These are phyloP conservation scores for Fusarium floridanum DNA, from an alignment of 2,329 filamentous ascomycete species.

Conservation along the genomic window DNA sequence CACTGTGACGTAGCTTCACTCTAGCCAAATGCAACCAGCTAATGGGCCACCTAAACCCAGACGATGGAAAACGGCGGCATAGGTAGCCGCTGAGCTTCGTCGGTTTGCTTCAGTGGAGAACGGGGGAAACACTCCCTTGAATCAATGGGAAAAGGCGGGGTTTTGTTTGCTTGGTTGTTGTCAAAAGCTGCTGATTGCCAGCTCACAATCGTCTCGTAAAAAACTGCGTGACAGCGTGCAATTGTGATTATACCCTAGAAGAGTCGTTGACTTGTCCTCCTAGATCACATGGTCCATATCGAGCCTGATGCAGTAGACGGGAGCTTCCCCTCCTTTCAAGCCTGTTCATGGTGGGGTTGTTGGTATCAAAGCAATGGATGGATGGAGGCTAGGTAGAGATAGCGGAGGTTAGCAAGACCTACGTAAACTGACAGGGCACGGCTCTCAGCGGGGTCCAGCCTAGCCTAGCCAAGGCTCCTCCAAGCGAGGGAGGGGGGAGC, in stretches of 20 bases:
- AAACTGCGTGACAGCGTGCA: not conserved
- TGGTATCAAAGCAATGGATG: not conserved
- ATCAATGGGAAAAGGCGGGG: not conserved
- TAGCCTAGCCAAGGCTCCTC: conserved; percentile 21
- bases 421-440: conserved; percentile 28
- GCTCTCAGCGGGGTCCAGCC: conserved; percentile 30
- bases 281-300: conserved; percentile 4
- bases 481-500: conserved; percentile 23
- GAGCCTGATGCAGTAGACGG: not conserved
- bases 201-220: not conserved
- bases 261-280: not conserved
- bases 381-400: not conserved
- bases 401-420: not conserved
- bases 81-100: conserved; percentile 11
- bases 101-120: conserved; percentile 25
- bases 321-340: conserved; percentile 22
- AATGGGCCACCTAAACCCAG: conserved; percentile 16
- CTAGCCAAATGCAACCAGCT: not conserved
- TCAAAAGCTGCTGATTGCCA: conserved; percentile 1
- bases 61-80: conserved; percentile 33
- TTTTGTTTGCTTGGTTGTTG: not conserved
- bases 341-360: not conserved
- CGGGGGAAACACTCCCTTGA: not conserved
- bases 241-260: not conserved
- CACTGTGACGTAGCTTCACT: conserved; percentile 12